Evolutionary conservation across 1,284 basidiomycete species (phyloP).

Genomic region (Tetrapyrgos nigripes): DNA sequence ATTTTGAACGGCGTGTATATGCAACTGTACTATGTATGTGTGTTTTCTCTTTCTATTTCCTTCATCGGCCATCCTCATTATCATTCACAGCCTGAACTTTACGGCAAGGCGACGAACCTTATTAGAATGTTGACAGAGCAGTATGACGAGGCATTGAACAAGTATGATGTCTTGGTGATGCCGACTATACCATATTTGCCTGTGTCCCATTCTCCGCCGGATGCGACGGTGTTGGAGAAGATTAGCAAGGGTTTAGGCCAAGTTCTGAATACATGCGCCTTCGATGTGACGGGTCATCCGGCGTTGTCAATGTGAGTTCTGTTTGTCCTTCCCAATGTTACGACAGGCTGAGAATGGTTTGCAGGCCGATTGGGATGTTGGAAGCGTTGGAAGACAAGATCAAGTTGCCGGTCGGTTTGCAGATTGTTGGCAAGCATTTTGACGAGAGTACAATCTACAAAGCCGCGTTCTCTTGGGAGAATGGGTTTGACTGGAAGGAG

Average conservation of each 20-base stretch:
- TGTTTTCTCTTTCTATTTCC: neutral
- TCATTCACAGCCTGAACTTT: constrained; percentile 24
- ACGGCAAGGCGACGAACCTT: constrained; percentile 46
- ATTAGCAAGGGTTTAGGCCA: too few relatives aligned
- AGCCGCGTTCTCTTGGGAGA: constrained; percentile 6
- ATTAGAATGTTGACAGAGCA: constrained; percentile 46
- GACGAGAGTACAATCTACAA: constrained; percentile 21
- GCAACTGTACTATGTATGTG: neutral
- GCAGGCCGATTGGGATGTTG: too few relatives aligned
- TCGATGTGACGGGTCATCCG: constrained; percentile 32
- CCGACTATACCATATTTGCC: constrained; percentile 43
- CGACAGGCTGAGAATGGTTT: constrained; percentile 18
- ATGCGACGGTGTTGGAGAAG: constrained; percentile 23
- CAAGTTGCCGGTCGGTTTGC: constrained; percentile 32
- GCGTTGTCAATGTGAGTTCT: constrained; percentile 31
- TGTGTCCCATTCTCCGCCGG: constrained; percentile 13
- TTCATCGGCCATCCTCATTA: constrained; percentile 20
- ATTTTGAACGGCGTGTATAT: constrained; percentile 10
- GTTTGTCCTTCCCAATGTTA: constrained; percentile 26
- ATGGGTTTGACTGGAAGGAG: constrained; percentile 8
- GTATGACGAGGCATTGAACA: constrained; percentile 42
- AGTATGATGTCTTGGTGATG: constrained; percentile 50
- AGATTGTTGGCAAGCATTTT: constrained; percentile 31
- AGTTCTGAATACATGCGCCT: constrained; percentile 24
- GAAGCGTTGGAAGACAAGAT: too few relatives aligned